Conservation (phyloP, 495 filamentous ascomycete species). For the Amniculicola lignicola region DNA sequence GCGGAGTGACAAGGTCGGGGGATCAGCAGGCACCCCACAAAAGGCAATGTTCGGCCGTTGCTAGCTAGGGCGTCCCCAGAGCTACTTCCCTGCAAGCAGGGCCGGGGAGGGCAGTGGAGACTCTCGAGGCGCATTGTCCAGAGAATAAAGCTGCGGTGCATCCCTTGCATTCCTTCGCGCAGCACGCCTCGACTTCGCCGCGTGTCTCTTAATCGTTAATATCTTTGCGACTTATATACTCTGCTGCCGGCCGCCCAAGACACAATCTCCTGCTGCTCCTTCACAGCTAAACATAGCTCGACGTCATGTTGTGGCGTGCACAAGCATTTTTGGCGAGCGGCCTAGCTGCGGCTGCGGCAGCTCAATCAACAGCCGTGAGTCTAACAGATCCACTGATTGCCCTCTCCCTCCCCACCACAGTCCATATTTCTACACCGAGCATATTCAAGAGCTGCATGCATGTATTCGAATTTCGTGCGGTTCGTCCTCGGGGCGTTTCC, state of each 20-base stretch:
- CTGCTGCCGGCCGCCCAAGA: neutral
- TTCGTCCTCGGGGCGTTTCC: conserved; percentile 28
- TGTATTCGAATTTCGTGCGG: conserved; percentile 15
- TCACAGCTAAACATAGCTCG: neutral
- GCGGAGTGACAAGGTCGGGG: neutral
- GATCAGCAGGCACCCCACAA: conserved; percentile 18
- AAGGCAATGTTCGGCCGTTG: conserved; percentile 11
- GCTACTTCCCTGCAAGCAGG: neutral
- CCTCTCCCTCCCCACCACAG: conserved; percentile 6
- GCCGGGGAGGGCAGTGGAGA: neutral
- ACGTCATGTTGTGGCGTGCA: conserved; percentile 30
- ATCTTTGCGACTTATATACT: no score
- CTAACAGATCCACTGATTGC: neutral
- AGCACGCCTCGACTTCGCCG: neutral
- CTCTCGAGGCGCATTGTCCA: no score
- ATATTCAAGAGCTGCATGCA: conserved; percentile 13
- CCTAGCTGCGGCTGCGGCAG: conserved; percentile 14
- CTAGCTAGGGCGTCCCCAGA: neutral
- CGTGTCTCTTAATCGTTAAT: neutral
- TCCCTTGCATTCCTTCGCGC: neutral
- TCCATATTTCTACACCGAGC: neutral
- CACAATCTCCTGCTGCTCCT: neutral
- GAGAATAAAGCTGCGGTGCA: neutral
- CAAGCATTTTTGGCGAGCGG: conserved; percentile 27
- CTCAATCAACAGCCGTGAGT: conserved; percentile 8